These are phyloP conservation scores for Phlebopus sp. DNA, from an alignment of 1,284 basidiomycete genomes.

Conservation along the genomic window DNA sequence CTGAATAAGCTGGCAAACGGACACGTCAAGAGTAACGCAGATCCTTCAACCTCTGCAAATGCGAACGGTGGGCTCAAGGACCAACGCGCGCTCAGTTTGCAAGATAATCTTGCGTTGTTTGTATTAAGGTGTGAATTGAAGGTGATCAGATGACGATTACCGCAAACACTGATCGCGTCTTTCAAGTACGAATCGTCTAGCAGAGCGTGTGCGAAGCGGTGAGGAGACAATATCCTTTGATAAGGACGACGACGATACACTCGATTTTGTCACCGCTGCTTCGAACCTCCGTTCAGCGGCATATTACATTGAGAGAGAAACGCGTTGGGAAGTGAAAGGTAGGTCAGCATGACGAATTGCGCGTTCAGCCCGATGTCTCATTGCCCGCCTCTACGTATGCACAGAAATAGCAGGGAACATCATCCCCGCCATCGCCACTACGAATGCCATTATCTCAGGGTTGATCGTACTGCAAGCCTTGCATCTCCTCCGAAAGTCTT, in stretches of 20 bases:
- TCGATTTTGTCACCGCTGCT: constrained; percentile 95
- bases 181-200: constrained; percentile 72
- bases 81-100: constrained; percentile 71
- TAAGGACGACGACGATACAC: constrained; percentile 96
- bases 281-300: constrained; percentile 90
- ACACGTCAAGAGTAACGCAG: constrained; percentile 19
- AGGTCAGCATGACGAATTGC: constrained; percentile 8
- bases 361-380: neutral
- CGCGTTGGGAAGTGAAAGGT: constrained; percentile 97
- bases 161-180: constrained; percentile 4
- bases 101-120: constrained; percentile 82
- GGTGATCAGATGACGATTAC: neutral
- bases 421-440: constrained; percentile 98
- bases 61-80: constrained; percentile 62
- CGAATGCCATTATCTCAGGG: constrained; percentile 96
- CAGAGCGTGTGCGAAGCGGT: constrained; percentile 68
- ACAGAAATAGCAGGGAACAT: constrained; percentile 99
- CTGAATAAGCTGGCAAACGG: constrained; percentile 25
- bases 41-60: constrained; percentile 11
- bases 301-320: constrained; percentile 87
- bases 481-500: constrained; percentile 70
- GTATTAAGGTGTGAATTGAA: constrained; percentile 61
- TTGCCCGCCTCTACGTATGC: neutral
- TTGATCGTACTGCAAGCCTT: constrained; percentile 92
- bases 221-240: constrained; percentile 88